Base-by-base conservation (phyloP, 345 rosid genomes). In the Brassica napus region DNA sequence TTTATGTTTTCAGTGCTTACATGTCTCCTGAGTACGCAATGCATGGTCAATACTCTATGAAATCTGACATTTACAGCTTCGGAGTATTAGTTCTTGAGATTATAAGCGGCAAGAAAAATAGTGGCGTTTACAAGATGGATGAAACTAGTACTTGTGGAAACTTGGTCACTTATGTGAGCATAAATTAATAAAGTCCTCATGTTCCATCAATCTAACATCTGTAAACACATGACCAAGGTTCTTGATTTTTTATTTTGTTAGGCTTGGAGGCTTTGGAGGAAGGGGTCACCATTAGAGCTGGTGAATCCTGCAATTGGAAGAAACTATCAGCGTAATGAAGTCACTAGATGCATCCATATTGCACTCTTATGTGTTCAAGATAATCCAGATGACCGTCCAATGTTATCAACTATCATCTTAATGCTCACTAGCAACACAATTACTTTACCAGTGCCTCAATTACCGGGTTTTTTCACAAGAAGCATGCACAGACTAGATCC, bases 251-350 rank as follows among this genome's bases (percentile, higher is more conserved):
- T n/a, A 15, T 34, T 52, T 59, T 66, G 31, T 60, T 74, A 79
- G 82, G 78, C 82, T 59, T 80, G 71, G 67, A 80, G 71, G 52
- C 71, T 74, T 44, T 80, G 83, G 83, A 73, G 57, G 21, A 52
- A 52, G 0, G 57, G 21, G 57, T 52, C 57, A n/a, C 57, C 57
- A 52, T 5, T 52, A 52, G 57, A 52, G 57, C 21, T 52, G 21
- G 8, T n/a, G 8, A n/a, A n/a, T 52, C 18, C 57, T n/a, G 2
- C 57, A n/a, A 52, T 52, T 15, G 21, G 57, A 52, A 52, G 8
- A 15, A 52, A n/a, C 8, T n/a, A n/a, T n/a, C 57, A 52, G 21
- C 1, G 8, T n/a, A 52, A 52, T 1, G 57, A 52, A 52, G 57
- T 52, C 21, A n/a, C 21, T 52, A 52, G 57, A 52, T 52, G 57